Percentiles rank a stretch among this genome's conserved stretches.
Evolutionary conservation across 208 protist species (phyloP).

Genomic region (Phytomonas sp.): DNA sequence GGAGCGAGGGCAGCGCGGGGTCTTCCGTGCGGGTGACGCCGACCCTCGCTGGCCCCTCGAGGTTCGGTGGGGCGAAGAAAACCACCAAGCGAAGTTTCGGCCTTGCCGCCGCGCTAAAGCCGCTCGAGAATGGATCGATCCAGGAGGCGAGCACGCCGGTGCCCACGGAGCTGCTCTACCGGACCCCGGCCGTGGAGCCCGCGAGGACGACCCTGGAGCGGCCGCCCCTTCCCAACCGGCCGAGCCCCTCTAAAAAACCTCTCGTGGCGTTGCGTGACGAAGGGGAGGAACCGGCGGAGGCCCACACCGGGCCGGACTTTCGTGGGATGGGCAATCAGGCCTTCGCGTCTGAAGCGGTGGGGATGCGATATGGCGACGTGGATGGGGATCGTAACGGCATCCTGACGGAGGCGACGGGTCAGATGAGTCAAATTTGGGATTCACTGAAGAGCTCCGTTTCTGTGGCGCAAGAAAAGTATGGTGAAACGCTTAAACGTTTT

Average conservation of each 20-base stretch:
- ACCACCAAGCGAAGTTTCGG: conserved; percentile 34
- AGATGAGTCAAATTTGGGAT: not conserved
- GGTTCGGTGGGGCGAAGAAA: conserved; percentile 7
- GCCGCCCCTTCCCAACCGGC: conserved; percentile 3
- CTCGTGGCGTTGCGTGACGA: conserved; percentile 9
- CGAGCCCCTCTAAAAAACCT: not conserved
- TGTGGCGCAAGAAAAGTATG: not conserved
- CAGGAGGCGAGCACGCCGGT: conserved; percentile 47
- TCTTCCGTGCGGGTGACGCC: conserved; percentile 22
- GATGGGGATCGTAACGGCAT: not conserved
- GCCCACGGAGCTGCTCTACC: conserved; percentile 40
- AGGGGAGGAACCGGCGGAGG: conserved; percentile 8
- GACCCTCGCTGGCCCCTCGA: conserved; percentile 25
- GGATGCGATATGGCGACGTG: too few species aligned
- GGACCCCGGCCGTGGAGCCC: conserved; percentile 6
- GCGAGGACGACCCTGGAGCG: conserved; percentile 8
- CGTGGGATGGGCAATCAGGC: conserved; percentile 48
- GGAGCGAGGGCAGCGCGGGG: conserved; percentile 14
- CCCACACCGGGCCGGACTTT: conserved; percentile 47
- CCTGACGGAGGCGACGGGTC: not conserved
- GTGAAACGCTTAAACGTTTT: not conserved
- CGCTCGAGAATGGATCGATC: conserved; percentile 28
- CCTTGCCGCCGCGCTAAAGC: conserved; percentile 32
- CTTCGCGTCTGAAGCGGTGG: conserved; percentile 25
- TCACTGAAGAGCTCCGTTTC: not conserved